These are phyloP conservation scores for Aspergillus sp. DNA, from an alignment of 2,329 filamentous ascomycete genomes.

Conservation along the genomic window DNA sequence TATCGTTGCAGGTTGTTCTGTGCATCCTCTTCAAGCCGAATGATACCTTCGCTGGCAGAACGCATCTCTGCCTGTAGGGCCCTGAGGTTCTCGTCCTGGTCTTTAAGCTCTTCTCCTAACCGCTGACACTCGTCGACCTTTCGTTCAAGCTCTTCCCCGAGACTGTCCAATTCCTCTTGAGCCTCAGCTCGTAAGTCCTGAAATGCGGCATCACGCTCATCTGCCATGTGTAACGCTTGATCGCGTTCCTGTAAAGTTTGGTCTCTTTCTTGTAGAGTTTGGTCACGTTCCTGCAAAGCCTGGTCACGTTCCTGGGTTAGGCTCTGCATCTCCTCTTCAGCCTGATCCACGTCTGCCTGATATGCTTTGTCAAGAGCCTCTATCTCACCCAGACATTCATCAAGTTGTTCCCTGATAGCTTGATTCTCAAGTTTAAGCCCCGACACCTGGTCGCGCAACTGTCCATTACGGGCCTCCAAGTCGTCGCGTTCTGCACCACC, in stretches of 20 bases:
- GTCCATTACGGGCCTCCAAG: constrained; percentile 75
- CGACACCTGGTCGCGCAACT: constrained; percentile 80
- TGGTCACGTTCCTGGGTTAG: constrained; percentile 84
- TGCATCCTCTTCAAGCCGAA: constrained; percentile 85
- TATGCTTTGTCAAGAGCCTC: constrained; percentile 67
- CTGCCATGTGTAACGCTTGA: constrained; percentile 71
- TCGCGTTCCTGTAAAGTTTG: constrained; percentile 63
- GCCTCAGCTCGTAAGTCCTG: constrained; percentile 53
- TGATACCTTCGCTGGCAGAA: constrained; percentile 77
- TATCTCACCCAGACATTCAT: constrained; percentile 74
- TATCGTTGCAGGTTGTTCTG: constrained; percentile 74
- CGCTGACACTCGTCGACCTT: constrained; percentile 66
- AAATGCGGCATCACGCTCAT: constrained; percentile 53
- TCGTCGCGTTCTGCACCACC: constrained; percentile 80
- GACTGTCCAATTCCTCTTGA: constrained; percentile 53
- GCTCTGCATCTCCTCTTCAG: constrained; percentile 72
- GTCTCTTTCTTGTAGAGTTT: constrained; percentile 56
- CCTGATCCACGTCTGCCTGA: constrained; percentile 75
- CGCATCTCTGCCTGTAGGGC: constrained; percentile 94
- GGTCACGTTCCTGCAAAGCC: constrained; percentile 78
- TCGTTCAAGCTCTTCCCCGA: constrained; percentile 64
- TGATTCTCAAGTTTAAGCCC: constrained; percentile 85
- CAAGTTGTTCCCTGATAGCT: constrained; percentile 76
- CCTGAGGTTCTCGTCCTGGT: constrained; percentile 79
- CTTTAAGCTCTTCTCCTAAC: constrained; percentile 66